Evolutionary conservation across 345 rosid genomes (phyloP), one percentile per base, ranked within the genome.

Genomic region (Salix brachista): DNA sequence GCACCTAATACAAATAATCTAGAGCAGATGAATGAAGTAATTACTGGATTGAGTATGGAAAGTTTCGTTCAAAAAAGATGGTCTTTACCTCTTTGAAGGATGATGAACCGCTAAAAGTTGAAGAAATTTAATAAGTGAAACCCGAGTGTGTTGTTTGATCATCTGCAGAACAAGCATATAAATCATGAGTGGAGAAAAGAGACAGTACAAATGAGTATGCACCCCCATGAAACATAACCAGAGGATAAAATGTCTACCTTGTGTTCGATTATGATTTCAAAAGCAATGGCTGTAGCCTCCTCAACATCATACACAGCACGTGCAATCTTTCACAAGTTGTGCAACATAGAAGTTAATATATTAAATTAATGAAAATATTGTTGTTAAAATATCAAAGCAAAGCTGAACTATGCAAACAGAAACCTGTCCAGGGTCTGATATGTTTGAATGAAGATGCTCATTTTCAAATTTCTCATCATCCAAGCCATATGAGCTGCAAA

Each of bases 41-140:
- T 76, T 72, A 80, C 78, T 78, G 83, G 23, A 41, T 54, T 58
- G 60, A 66, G 13, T 30, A 10, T 71, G 41, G 36, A 25, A 72
- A 76, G 79, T 65, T 66, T 66, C 28, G 8, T 80, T 14, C 17
- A 23, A 71, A 46, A 78, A 8, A 65, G 70, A 46, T 21, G 39
- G 60, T 54, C 76, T 65, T 69, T 82, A 96, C 99, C 92, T 88
- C 88, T 76, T 87, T 28, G 99, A 96, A 77, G 99, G 99, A 88
- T 92, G 99, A 83, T 94, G 99, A 36, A 87, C 93, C 74, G 84
- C 97, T 83, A 96, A 77, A 81, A 96, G 92, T 85, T 96, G 98
- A 69, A 94, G 88, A 80, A 90, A 96, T 85, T 83, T 91, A 54
- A 91, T 87, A 23, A 96, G 87, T 67, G 98, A 88, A 82, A 86